Conservation (phyloP, 2,329 filamentous ascomycete genomes). For the Falciphora oryzae region DNA sequence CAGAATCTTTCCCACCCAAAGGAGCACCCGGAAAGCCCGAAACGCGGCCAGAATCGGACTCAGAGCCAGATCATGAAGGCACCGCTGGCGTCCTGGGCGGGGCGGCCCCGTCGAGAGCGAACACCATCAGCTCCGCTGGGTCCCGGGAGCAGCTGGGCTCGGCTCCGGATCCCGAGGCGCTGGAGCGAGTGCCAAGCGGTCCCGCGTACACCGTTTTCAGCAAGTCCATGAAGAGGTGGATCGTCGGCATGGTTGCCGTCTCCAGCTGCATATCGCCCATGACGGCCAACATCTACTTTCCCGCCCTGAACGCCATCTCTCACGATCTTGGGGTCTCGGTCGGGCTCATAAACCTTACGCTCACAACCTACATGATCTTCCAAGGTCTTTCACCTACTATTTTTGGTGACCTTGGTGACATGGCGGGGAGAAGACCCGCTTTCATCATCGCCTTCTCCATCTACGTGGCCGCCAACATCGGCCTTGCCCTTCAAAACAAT, state of each 20-base stretch:
- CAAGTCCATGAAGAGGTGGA: conserved; percentile 40
- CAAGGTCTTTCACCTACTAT: conserved; percentile 57
- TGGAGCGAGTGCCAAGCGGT: conserved; percentile 30
- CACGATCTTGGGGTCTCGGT: conserved; percentile 32
- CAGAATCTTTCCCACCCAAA: too few relatives aligned
- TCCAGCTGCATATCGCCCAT: conserved; percentile 52
- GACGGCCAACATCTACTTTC: conserved; percentile 54
- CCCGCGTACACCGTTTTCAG: conserved; percentile 37
- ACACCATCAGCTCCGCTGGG: not conserved
- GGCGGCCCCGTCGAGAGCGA: not conserved
- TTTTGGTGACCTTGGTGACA: conserved; percentile 57
- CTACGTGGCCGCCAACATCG: conserved; percentile 54
- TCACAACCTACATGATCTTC: conserved; percentile 59
- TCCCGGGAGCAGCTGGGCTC: not conserved
- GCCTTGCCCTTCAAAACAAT: conserved; percentile 50
- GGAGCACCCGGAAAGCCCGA: too few relatives aligned
- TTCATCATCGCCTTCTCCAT: conserved; percentile 53
- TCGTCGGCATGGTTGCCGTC: conserved; percentile 45
- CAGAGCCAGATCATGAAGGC: too few relatives aligned
- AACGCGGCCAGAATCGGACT: too few relatives aligned
- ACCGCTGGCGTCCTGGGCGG: too few relatives aligned
- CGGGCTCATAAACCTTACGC: conserved; percentile 40
- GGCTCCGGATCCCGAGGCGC: conserved; percentile 26
- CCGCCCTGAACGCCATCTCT: conserved; percentile 34
- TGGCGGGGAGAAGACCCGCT: conserved; percentile 54